Evolutionary conservation across 108 stramenopile species (phyloP), one percentile per base, ranked within the genome.

Genomic region (Aurantiochytrium sp.): DNA sequence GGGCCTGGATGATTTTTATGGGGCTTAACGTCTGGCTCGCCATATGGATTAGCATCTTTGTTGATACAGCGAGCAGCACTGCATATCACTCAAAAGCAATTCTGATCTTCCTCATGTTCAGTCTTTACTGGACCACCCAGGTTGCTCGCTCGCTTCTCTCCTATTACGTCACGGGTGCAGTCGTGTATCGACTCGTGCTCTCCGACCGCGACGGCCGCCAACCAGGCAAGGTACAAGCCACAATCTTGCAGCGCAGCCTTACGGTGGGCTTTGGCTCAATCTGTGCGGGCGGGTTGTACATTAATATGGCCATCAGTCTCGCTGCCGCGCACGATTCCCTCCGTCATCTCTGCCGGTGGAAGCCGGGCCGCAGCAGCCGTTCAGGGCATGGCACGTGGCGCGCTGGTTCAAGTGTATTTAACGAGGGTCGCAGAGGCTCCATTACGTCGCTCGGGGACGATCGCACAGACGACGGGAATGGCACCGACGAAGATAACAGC

Each of bases 11-110:
- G 10, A 12, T 83, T 12, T 83, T 83, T 28, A 12, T 47, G 16
- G 51, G n/a, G 2, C 51, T 53, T 1, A 47, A 53, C 28, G 76
- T 35, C 12, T 83, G 76, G 76, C 76, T 83, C 76, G 28, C 49
- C 10, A 28, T 83, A 12, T 83, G 76, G 76, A 83, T 53, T 23
- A 83, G 76, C 76, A 12, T 47, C 76, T 83, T 83, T 83, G 76
- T 83, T 6, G 76, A 83, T 53, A 53, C 76, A 21, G 76, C 76
- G 10, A 53, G 76, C 45, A 53, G 76, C n/a, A 18, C 76, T 83
- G 76, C 45, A 2, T 53, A 28, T 4, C 45, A 53, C 23, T 83
- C 76, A 43, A 53, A 12, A 35, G 19, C 49, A 6, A 45, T 53
- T 25, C 49, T 53, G n/a, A 0, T 23, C 51, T 83, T 83, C 28